Percentiles rank a stretch among this genome's conserved stretches.
Conservation (phyloP, 2,329 filamentous ascomycete species). For the Cladophialophora yegresii region DNA sequence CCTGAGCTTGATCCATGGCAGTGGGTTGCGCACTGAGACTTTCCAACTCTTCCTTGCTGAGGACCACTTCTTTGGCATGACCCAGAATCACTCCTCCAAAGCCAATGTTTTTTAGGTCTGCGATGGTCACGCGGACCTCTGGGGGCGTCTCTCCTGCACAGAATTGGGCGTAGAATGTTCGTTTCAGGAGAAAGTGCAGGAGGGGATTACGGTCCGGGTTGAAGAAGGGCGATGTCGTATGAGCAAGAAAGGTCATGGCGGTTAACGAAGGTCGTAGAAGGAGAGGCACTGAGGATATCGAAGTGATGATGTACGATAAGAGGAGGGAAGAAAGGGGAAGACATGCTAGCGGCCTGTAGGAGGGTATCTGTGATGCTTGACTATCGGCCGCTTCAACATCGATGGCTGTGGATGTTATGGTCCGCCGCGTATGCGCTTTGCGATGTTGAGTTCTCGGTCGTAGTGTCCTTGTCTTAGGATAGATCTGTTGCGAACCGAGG, state of each 20-base stretch:
- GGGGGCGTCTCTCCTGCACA: constrained; percentile 74
- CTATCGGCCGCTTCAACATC: constrained; percentile 2
- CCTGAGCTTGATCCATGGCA: constrained; percentile 20
- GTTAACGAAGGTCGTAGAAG: constrained; percentile 70
- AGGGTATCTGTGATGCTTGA: constrained; percentile 13
- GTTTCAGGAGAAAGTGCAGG: constrained; percentile 69
- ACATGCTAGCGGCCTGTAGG: constrained; percentile 31
- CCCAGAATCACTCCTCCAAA: constrained; percentile 82
- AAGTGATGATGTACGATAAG: constrained; percentile 36
- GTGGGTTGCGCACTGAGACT: constrained; percentile 21
- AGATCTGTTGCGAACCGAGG: neutral
- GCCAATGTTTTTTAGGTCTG: constrained; percentile 69
- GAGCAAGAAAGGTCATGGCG: constrained; percentile 68
- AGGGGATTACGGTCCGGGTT: constrained; percentile 75
- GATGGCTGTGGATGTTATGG: constrained; percentile 29
- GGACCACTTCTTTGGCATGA: constrained; percentile 79
- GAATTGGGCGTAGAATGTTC: constrained; percentile 88
- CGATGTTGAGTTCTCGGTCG: constrained; percentile 21
- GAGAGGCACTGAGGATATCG: constrained; percentile 41
- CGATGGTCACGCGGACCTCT: constrained; percentile 68
- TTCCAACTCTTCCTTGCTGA: constrained; percentile 49
- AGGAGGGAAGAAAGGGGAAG: constrained; percentile 33
- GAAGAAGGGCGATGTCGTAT: constrained; percentile 66
- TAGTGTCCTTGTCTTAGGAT: neutral
- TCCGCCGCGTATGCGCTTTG: constrained; percentile 29